These are phyloP conservation scores for Termitomyces sp. DNA, from an alignment of 768 basidiomycete species.

Conservation along the genomic window DNA sequence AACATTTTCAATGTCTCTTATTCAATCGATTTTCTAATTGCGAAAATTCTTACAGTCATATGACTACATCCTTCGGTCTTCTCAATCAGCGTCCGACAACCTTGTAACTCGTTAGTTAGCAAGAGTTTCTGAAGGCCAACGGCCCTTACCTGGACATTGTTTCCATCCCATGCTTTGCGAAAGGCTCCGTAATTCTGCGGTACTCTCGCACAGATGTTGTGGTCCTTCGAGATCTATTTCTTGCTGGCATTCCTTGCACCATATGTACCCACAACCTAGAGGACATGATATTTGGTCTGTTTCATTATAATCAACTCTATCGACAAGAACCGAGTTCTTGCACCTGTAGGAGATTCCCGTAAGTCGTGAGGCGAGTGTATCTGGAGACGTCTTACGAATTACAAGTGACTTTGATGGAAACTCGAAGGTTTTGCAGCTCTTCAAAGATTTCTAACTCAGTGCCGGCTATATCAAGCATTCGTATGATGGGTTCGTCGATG, in stretches of 20 bases:
- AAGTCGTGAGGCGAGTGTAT: not conserved
- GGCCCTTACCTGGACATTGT: constrained; percentile 44
- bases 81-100: constrained; percentile 43
- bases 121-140: not conserved
- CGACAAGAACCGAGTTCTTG: constrained; percentile 40
- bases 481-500: not conserved
- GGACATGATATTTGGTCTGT: constrained; percentile 45
- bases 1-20: not conserved
- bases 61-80: constrained; percentile 53
- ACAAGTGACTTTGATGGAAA: constrained; percentile 33
- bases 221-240: constrained; percentile 20
- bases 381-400: constrained; percentile 30
- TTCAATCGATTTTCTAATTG: not conserved
- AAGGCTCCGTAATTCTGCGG: constrained; percentile 45
- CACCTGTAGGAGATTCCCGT: constrained; percentile 33
- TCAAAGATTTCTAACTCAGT: not conserved
- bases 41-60: constrained; percentile 39
- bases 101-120: constrained; percentile 17
- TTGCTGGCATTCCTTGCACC: constrained; percentile 59
- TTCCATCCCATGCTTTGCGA: constrained; percentile 56
- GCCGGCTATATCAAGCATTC: not conserved
- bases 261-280: constrained; percentile 40
- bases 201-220: constrained; percentile 50
- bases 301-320: constrained; percentile 38
- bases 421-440: not conserved